Evolutionary conservation across 768 basidiomycete genomes (phyloP).

Genomic region (Boletus rubescentipes): DNA sequence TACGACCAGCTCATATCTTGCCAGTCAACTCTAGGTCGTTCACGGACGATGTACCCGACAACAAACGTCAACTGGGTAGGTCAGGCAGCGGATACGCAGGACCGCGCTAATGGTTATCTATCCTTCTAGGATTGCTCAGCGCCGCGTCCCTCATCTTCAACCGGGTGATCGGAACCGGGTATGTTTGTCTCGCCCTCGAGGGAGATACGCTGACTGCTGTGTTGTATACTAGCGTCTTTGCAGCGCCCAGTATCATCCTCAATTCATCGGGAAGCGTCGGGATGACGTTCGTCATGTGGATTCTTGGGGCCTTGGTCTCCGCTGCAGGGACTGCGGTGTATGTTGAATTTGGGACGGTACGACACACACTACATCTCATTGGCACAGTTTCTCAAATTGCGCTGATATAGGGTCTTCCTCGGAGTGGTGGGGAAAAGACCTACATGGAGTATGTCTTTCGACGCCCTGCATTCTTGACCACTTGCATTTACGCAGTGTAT

Average conservation of each 20-base stretch:
- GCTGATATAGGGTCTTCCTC: constrained; percentile 55
- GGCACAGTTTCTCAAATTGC: not conserved
- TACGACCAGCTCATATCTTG: not conserved
- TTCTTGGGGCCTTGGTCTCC: constrained; percentile 63
- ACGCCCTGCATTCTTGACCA: constrained; percentile 57
- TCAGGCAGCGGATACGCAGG: constrained; percentile 1
- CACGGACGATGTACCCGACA: constrained; percentile 47
- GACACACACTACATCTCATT: constrained; percentile 14
- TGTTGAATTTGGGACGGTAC: constrained; percentile 72
- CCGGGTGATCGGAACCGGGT: constrained; percentile 75
- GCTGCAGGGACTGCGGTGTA: constrained; percentile 68
- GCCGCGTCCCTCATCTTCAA: constrained; percentile 72
- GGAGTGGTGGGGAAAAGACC: constrained; percentile 74
- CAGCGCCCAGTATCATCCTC: constrained; percentile 66
- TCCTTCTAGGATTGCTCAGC: constrained; percentile 36
- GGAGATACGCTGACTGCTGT: not conserved
- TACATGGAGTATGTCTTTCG: constrained; percentile 73
- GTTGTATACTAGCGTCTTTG: constrained; percentile 54
- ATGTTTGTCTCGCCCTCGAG: constrained; percentile 1
- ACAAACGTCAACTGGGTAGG: constrained; percentile 53
- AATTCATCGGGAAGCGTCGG: constrained; percentile 70
- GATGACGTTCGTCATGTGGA: constrained; percentile 67
- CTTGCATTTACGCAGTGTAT: constrained; percentile 59
- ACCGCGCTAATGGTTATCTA: not conserved
- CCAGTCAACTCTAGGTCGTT: constrained; percentile 6